These are phyloP conservation scores for Cutaneotrichosporon sp. DNA, from an alignment of 1,284 basidiomycete genomes.

Conservation along the genomic window DNA sequence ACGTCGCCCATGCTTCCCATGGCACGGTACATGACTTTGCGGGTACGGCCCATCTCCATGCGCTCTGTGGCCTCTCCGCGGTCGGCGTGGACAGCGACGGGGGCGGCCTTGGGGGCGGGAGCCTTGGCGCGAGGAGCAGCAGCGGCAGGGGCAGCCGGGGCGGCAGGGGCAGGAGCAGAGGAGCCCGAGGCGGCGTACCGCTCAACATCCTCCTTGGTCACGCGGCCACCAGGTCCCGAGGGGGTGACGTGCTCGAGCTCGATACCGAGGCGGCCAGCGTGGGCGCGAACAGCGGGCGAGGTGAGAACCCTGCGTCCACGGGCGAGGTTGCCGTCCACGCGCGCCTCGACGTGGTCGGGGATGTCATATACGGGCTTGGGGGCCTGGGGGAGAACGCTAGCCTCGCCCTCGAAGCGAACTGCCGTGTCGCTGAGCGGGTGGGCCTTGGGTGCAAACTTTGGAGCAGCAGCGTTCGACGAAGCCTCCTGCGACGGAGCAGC, in stretches of 20 bases:
- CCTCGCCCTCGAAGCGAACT: constrained; percentile 43
- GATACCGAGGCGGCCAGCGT: constrained; percentile 39
- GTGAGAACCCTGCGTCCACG: constrained; percentile 33
- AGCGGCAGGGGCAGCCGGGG: constrained; percentile 6
- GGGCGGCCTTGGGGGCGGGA: constrained; percentile 4
- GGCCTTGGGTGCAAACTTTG: constrained; percentile 17
- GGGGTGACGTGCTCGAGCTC: constrained; percentile 59
- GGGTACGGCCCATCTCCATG: constrained; percentile 65
- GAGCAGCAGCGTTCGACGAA: constrained; percentile 4
- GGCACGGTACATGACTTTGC: constrained; percentile 81
- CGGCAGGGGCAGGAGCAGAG: neutral
- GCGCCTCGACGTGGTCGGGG: constrained; percentile 24
- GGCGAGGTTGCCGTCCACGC: constrained; percentile 10
- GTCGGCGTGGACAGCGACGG: constrained; percentile 33
- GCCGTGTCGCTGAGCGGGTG: constrained; percentile 29
- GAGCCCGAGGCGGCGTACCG: constrained; percentile 16
- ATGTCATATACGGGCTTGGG: constrained; percentile 8
- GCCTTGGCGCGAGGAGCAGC: constrained; percentile 8
- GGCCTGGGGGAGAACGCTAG: constrained; percentile 37
- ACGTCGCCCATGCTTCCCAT: constrained; percentile 67
- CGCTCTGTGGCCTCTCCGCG: constrained; percentile 67
- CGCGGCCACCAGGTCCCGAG: constrained; percentile 59
- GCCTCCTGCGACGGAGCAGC: neutral
- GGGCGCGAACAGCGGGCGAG: constrained; percentile 41
- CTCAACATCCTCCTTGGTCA: constrained; percentile 67